Percentiles rank a stretch among this genome's conserved stretches.
These are phyloP conservation scores for Immersiella caudata DNA, from an alignment of 495 filamentous ascomycete genomes.

Conservation along the genomic window DNA sequence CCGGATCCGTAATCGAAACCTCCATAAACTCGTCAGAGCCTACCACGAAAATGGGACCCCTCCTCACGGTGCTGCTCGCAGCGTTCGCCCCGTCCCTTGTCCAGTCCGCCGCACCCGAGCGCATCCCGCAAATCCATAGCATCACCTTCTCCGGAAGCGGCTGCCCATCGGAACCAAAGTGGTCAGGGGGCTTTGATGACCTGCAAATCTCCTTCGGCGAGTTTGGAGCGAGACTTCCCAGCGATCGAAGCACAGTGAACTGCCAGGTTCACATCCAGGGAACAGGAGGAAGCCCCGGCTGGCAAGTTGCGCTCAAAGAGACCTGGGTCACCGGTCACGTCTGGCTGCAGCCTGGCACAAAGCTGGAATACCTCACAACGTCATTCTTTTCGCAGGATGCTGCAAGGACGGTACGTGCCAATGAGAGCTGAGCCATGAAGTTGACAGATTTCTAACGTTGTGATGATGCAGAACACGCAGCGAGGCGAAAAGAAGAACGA, in stretches of 20 bases:
- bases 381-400: slow-evolving; percentile 47
- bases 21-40: slow-evolving; percentile 10
- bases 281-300: slow-evolving; percentile 40
- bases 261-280: slow-evolving; percentile 47
- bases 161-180: slow-evolving; percentile 37
- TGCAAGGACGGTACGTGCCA: slow-evolving; percentile 36
- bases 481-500: slow-evolving; percentile 31
- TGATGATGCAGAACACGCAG: slow-evolving; percentile 24
- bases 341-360: slow-evolving; percentile 38
- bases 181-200: slow-evolving; percentile 40
- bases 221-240: slow-evolving; percentile 38
- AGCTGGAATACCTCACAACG: slow-evolving; percentile 42
- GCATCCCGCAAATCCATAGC: slow-evolving; percentile 33
- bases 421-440: not conserved
- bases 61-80: slow-evolving; percentile 34
- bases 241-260: slow-evolving; percentile 37
- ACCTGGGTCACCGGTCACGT: slow-evolving; percentile 41
- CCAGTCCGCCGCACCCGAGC: slow-evolving; percentile 16
- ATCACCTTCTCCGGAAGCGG: slow-evolving; percentile 46
- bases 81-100: slow-evolving; percentile 27
- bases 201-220: slow-evolving; percentile 38
- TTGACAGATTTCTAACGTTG: not conserved
- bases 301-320: slow-evolving; percentile 45
- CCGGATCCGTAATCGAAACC: not conserved
- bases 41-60: slow-evolving; percentile 33